Percentiles rank a stretch among this genome's conserved stretches.
These are phyloP conservation scores for Apostasia ramifera DNA, from an alignment of 106 monocot genomes.

Conservation along the genomic window DNA sequence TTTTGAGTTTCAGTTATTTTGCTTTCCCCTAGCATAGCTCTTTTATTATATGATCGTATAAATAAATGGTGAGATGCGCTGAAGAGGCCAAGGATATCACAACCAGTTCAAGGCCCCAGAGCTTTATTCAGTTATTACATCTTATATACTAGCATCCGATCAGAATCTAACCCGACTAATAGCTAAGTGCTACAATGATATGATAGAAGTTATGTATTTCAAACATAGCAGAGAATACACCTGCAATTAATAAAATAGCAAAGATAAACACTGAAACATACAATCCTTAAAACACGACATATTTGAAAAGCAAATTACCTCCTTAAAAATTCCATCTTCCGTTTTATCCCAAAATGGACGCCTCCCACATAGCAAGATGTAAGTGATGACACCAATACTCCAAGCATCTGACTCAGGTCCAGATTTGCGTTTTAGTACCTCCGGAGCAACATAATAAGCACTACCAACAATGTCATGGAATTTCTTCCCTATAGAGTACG, in stretches of 20 bases:
- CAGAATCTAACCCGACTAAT: no score
- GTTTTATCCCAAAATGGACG: slow-evolving; percentile 98
- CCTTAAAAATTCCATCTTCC: slow-evolving; percentile 88
- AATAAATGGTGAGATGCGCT: no score
- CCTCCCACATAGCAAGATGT: slow-evolving; percentile 88
- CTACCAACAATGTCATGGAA: slow-evolving; percentile 93
- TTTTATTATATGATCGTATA: no score
- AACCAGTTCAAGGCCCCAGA: no score
- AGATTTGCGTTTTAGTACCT: slow-evolving; percentile 78
- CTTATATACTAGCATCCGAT: no score
- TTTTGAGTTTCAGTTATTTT: no score
- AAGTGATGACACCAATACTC: slow-evolving; percentile 99
- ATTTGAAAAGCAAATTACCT: slow-evolving; percentile 33
- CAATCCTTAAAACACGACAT: not conserved
- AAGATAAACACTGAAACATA: not conserved
- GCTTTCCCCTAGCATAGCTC: no score
- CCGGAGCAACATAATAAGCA: slow-evolving; percentile 95
- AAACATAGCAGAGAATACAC: not conserved
- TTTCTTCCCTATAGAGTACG: slow-evolving; percentile 50
- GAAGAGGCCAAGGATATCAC: no score
- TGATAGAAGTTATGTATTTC: no score
- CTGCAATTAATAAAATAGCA: not conserved
- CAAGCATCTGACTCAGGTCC: slow-evolving; percentile 97
- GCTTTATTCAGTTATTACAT: no score
- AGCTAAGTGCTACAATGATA: no score